These are phyloP conservation scores for Dendrobium chrysotoxum DNA, from an alignment of 106 monocot genomes.

Conservation along the genomic window DNA sequence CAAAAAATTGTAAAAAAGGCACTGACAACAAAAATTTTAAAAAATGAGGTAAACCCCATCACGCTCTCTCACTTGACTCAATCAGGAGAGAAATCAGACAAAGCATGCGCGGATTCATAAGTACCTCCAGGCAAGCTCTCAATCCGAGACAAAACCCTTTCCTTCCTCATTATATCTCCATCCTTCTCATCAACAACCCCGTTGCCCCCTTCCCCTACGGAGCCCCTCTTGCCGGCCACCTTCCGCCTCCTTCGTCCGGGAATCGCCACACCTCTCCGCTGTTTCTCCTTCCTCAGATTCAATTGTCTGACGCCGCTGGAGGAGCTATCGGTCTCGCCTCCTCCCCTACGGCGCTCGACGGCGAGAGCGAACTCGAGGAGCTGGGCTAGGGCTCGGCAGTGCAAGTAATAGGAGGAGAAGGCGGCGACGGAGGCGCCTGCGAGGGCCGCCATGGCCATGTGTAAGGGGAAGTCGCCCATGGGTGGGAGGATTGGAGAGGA, in stretches of 20 bases:
- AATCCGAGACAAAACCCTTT: neutral
- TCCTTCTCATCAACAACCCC: neutral
- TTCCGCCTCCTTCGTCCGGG: neutral
- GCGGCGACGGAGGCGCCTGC: conserved; percentile 9
- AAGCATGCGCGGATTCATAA: neutral
- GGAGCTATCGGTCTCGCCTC: neutral
- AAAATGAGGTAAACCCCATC: neutral
- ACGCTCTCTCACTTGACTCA: neutral
- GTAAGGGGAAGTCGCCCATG: conserved; percentile 3
- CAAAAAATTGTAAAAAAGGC: too few species aligned
- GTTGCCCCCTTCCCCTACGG: neutral
- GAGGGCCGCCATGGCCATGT: conserved; percentile 8
- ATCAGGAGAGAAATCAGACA: neutral
- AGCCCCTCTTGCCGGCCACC: neutral
- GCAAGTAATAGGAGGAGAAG: conserved; percentile 1
- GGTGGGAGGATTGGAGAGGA: too few species aligned
- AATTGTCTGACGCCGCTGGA: neutral
- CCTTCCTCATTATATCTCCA: neutral
- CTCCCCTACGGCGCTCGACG: neutral
- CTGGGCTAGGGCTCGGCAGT: neutral
- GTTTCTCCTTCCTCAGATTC: neutral
- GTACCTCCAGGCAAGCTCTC: neutral
- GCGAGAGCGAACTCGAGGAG: conserved; percentile 6
- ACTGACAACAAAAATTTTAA: neutral
- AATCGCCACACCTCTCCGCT: neutral